Evolutionary conservation across 495 filamentous ascomycete genomes (phyloP).

Genomic region (Lentithecium fluviatile): DNA sequence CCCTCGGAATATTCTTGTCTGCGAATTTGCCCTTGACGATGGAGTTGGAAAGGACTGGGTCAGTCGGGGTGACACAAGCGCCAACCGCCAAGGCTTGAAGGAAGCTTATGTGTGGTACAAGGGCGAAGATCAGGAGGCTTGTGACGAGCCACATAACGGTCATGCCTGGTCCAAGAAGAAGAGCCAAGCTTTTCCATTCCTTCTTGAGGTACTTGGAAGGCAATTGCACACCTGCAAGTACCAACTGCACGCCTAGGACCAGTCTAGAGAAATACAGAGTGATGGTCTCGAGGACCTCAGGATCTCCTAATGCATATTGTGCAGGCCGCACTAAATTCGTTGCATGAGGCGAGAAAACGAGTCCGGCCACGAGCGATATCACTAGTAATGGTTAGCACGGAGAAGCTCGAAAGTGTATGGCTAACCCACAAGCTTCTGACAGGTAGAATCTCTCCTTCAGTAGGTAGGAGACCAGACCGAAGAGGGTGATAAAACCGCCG

Average conservation of each 20-base stretch:
- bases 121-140: slow-evolving; percentile 71
- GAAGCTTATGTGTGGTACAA: slow-evolving; percentile 71
- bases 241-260: slow-evolving; percentile 86
- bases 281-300: slow-evolving; percentile 58
- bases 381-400: slow-evolving; percentile 49
- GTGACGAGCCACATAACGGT: slow-evolving; percentile 84
- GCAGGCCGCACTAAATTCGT: slow-evolving; percentile 74
- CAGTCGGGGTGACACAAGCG: slow-evolving; percentile 86
- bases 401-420: background rate
- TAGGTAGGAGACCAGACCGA: slow-evolving; percentile 84
- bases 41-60: slow-evolving; percentile 83
- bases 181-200: slow-evolving; percentile 75
- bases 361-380: slow-evolving; percentile 77
- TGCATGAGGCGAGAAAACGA: slow-evolving; percentile 74
- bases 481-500: slow-evolving; percentile 84
- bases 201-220: slow-evolving; percentile 77
- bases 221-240: slow-evolving; percentile 87
- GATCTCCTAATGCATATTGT: slow-evolving; percentile 68
- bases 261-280: slow-evolving; percentile 85
- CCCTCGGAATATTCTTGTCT: slow-evolving; percentile 80
- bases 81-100: slow-evolving; percentile 76
- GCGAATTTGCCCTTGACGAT: slow-evolving; percentile 95
- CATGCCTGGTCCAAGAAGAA: slow-evolving; percentile 86
- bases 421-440: slow-evolving; percentile 77
- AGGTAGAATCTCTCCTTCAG: slow-evolving; percentile 89